Evolutionary conservation across 805 yeast genomes (phyloP), one percentile per base, ranked within the genome.

Genomic region (Candida nanaspora): DNA sequence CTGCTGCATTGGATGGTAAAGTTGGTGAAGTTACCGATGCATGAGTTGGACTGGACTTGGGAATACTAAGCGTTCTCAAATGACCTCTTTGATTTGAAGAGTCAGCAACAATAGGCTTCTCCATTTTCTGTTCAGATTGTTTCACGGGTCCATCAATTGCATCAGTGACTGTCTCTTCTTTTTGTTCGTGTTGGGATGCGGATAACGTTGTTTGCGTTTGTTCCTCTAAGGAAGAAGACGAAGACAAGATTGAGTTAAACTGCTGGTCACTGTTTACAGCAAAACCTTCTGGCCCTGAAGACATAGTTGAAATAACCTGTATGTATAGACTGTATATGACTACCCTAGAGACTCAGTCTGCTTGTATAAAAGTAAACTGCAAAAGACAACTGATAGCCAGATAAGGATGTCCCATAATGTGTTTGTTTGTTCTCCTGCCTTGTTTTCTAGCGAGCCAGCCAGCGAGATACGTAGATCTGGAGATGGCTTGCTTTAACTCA

Each of bases 201-300:
- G 14, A 14, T 29, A 7, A 15, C 9, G 23, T 45, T 35, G 41
- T 48, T 48, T 3, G 39, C 25, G 15, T 49, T 51, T 6, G 49
- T 3, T 7, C 22, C 23, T n/a, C n/a, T 11, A 32, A 46, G 0
- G 56, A 52, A 1, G 54, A 49, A 1, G 56, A 52, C 2, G 54
- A 50, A 2, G 56, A 52, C 3, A 50, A 44, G 3, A 36, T 42
- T 13, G 41, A 57, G 55, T 38, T 52, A 41, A 35, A 53, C 61
- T 41, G 46, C 16, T 22, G 44, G 2, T 19, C 37, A 15, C 18
- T 33, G 35, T 37, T 31, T 40, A 43, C 16, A 31, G 38, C 14
- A 20, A 39, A 18, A 37, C 32, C 11, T 39, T 13, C 15, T 16
- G 11, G n/a, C n/a, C n/a, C n/a, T n/a, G n/a, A n/a, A n/a, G 35